These are phyloP conservation scores for Diaporthe helianthi DNA, from an alignment of 2,329 filamentous ascomycete species.

Conservation along the genomic window DNA sequence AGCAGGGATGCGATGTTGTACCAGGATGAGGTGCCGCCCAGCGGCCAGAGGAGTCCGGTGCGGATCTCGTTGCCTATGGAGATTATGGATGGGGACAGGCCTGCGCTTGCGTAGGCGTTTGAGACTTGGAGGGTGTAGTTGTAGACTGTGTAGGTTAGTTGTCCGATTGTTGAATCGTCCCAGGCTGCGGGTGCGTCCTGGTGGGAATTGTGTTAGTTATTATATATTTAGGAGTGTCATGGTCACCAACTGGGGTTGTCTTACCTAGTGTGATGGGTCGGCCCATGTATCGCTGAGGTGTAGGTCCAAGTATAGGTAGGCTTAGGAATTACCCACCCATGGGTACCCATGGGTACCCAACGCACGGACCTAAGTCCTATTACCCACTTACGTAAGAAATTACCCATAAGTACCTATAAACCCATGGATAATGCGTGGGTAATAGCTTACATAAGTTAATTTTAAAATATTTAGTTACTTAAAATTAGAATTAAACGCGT, in stretches of 20 bases:
- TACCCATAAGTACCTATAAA: no score
- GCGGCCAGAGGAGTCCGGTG: constrained; percentile 70
- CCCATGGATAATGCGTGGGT: no score
- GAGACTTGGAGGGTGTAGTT: constrained; percentile 71
- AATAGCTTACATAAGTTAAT: no score
- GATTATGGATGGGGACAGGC: constrained; percentile 65
- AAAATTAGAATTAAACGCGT: no score
- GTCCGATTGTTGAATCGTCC: constrained; percentile 61
- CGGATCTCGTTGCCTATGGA: constrained; percentile 79
- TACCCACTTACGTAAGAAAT: no score
- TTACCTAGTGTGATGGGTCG: constrained; percentile 65
- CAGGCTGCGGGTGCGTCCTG: constrained; percentile 65
- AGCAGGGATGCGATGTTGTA: constrained; percentile 69
- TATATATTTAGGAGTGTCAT: rapidly evolving
- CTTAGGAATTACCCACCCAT: no score
- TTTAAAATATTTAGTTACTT: no score
- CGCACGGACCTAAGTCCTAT: no score
- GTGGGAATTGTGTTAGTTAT: neutral
- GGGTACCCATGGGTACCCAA: no score
- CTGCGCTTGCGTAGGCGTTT: constrained; percentile 65
- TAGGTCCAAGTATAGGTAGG: constrained; percentile 68
- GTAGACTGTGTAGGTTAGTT: constrained; percentile 68
- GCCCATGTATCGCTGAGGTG: constrained; percentile 77
- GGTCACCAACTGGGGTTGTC: neutral
- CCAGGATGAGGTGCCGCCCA: constrained; percentile 62